Evolutionary conservation across 805 yeast species (phyloP).

Genomic region (Candida jianshihensis): DNA sequence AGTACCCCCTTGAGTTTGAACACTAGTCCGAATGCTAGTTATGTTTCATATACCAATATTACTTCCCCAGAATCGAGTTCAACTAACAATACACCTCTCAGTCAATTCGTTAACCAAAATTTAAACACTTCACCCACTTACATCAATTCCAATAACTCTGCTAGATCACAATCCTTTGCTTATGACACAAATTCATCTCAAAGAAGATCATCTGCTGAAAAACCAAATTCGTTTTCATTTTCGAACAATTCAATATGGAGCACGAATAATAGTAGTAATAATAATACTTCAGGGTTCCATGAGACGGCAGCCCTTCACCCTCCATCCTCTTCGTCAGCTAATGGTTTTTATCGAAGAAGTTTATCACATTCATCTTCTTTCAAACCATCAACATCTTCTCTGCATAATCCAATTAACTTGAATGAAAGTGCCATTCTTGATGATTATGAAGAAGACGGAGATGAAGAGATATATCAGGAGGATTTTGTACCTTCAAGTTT

Average conservation of each 20-base stretch:
- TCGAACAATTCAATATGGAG: conserved; percentile 16
- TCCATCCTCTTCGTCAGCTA: not conserved
- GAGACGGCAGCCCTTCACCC: no score
- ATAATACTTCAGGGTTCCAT: not conserved
- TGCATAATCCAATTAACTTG: not conserved
- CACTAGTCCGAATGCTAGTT: conserved; percentile 1
- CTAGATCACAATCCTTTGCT: conserved; percentile 6
- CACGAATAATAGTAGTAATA: not conserved
- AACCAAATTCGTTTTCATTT: conserved; percentile 8
- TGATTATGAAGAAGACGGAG: conserved; percentile 25
- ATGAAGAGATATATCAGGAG: conserved; percentile 47
- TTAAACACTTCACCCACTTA: no score
- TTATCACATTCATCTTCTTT: conserved; percentile 15
- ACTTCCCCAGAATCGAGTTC: not conserved
- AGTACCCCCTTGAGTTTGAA: not conserved
- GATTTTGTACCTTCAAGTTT: conserved; percentile 79
- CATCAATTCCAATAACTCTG: not conserved
- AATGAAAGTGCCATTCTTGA: conserved; percentile 27
- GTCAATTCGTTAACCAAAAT: no score
- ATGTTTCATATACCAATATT: not conserved
- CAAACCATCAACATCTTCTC: conserved; percentile 1
- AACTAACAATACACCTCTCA: not conserved
- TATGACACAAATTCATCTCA: conserved; percentile 5
- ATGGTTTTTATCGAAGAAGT: conserved; percentile 8
- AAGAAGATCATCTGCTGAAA: conserved; percentile 11